These are phyloP conservation scores for Suillus weaverae DNA, from an alignment of 768 basidiomycete species.

Conservation along the genomic window DNA sequence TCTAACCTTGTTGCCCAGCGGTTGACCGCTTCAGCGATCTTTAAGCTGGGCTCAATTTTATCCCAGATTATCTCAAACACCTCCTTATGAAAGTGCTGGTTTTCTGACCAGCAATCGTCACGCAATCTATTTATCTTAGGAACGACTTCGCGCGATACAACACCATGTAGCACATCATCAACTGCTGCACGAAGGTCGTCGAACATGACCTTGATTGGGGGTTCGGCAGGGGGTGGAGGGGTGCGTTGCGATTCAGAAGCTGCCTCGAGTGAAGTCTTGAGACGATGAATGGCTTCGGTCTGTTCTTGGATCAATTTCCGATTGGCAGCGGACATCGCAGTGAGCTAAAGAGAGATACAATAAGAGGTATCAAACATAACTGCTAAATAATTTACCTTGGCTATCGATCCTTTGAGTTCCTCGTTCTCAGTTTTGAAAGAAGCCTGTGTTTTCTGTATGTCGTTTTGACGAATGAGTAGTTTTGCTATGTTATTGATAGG, in stretches of 20 bases:
- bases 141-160: neutral
- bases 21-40: neutral
- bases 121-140: neutral
- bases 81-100: neutral
- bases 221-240: slow-evolving; percentile 1
- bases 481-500: slow-evolving; percentile 26
- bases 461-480: slow-evolving; percentile 20
- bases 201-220: neutral
- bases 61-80: slow-evolving; percentile 4
- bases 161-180: neutral
- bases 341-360: neutral
- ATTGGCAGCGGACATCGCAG: neutral
- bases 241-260: neutral
- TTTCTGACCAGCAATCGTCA: neutral
- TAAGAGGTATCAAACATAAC: neutral
- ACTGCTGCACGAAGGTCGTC: slow-evolving; percentile 1
- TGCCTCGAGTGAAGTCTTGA: neutral
- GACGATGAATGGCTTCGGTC: neutral
- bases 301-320: neutral
- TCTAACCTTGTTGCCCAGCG: neutral
- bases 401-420: neutral
- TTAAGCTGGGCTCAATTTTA: neutral
- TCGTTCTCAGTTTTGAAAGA: slow-evolving; percentile 1
- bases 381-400: neutral
- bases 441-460: neutral